Evolutionary conservation across 2,329 filamentous ascomycete species (phyloP), one percentile per base, ranked within the genome.

Genomic region (Epichloe bromicola): DNA sequence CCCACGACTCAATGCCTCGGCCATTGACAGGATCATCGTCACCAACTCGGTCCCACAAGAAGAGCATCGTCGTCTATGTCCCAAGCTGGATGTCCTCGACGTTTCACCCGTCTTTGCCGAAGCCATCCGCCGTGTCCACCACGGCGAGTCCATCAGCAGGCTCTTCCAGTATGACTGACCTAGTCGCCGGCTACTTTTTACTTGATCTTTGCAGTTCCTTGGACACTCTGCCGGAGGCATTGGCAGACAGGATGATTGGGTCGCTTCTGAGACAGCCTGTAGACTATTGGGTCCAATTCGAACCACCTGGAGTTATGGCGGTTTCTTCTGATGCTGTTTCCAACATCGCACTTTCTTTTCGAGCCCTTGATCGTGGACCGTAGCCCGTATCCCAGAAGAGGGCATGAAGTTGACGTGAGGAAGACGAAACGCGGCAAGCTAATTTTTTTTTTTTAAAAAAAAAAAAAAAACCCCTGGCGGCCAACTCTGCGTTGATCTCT

Each of bases 81-180:
- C 86, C 39, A 97, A 97, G 73, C 74, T 98, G 48, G 89, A 95
- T 66, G 86, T 96, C 47, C 72, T 98, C 55, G 91, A 97, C 63
- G 67, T 97, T 54, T 88, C 88, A 50, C 84, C 87, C 58, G 83
- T 96, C 53, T 96, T 97, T 66, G 90, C 88, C 53, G 91, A 97
- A 76, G 88, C 93, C 48, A 96, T 97, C 60, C 86, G 93, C 56
- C 82, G 93, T 56, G 91, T 97, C 53, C 93, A 98, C 70, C 90
- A 97, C 67, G 93, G 93, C 61, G 93, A 98, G 73, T 95, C 88
- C 63, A 95, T 98, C 70, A 95, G 89, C 66, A 88, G 93, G 54
- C 77, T 98, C 48, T 98, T 98, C 57, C 66, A 69, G 59, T 65
- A 67, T 53, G 54, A 57, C 57, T 63, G 45, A 57, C 20, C 14